Evolutionary conservation across 495 filamentous ascomycete species (phyloP).

Genomic region (Monascus purpureus): DNA sequence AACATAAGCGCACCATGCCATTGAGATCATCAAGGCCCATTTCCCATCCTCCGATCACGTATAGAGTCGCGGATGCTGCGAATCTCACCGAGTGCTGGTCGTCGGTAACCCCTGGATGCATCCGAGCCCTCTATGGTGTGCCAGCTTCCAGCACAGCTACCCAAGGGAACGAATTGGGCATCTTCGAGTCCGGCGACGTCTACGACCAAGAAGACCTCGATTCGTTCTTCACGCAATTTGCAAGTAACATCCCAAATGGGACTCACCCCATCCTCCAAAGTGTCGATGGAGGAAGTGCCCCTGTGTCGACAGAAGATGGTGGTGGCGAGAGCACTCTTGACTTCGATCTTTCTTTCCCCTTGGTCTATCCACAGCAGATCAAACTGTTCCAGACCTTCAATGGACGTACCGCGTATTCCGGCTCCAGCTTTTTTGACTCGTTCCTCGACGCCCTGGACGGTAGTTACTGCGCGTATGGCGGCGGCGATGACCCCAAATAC

Average conservation of each 20-base stretch:
- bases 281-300: conserved; percentile 29
- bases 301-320: conserved; percentile 8
- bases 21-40: not conserved
- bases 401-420: conserved; percentile 17
- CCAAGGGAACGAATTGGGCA: no score
- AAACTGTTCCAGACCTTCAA: conserved; percentile 43
- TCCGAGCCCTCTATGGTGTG: conserved; percentile 40
- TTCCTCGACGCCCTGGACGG: conserved; percentile 46
- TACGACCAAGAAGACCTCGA: conserved; percentile 42
- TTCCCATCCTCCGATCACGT: not conserved
- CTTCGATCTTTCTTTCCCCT: conserved; percentile 29
- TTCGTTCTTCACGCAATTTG: conserved; percentile 38
- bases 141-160: no score
- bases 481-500: conserved; percentile 3
- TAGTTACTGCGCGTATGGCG: conserved; percentile 8
- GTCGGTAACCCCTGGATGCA: conserved; percentile 32
- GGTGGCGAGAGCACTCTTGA: conserved; percentile 33
- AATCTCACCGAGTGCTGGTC: not conserved
- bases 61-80: not conserved
- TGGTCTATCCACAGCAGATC: conserved; percentile 40
- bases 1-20: not conserved
- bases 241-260: conserved; percentile 24
- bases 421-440: conserved; percentile 32
- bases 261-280: conserved; percentile 25
- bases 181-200: conserved; percentile 36